These are phyloP conservation scores for Tremellales sp. DNA, from an alignment of 1,284 basidiomycete species.

Conservation along the genomic window DNA sequence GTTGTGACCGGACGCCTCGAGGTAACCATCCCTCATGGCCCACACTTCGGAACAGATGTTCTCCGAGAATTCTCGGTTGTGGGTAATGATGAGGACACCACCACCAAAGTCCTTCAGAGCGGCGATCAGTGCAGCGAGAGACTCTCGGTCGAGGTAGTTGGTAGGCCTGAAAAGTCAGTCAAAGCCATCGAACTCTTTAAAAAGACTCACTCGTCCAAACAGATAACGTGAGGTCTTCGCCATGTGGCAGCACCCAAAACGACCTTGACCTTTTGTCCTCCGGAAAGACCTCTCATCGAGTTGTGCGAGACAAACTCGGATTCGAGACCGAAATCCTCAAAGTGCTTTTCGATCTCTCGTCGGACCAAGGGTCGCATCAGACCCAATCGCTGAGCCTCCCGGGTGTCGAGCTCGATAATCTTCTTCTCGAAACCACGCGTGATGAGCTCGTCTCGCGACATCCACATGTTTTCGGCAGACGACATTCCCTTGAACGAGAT, in stretches of 20 bases:
- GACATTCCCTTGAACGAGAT: slow-evolving; percentile 87
- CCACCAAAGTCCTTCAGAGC: slow-evolving; percentile 95
- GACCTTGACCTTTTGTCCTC: slow-evolving; percentile 99
- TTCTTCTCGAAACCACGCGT: slow-evolving; percentile 99
- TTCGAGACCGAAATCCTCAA: slow-evolving; percentile 88
- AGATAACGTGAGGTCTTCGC: slow-evolving; percentile 96
- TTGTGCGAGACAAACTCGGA: slow-evolving; percentile 96
- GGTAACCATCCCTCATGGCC: slow-evolving; percentile 86
- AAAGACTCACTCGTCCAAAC: slow-evolving; percentile 98
- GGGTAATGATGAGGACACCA: slow-evolving; percentile 93
- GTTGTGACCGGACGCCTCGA: slow-evolving; percentile 94
- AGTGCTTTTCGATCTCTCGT: slow-evolving; percentile 97
- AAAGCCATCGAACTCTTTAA: too few species aligned
- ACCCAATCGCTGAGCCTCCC: slow-evolving; percentile 94
- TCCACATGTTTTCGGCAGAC: slow-evolving; percentile 94
- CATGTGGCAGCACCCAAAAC: slow-evolving; percentile 97
- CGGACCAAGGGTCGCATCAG: slow-evolving; percentile 92
- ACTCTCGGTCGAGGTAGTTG: slow-evolving; percentile 97
- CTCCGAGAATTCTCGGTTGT: slow-evolving; percentile 98
- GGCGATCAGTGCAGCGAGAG: slow-evolving; percentile 91
- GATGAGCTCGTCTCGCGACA: slow-evolving; percentile 92
- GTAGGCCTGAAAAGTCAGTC: too few species aligned
- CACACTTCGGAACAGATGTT: slow-evolving; percentile 64
- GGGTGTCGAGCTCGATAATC: slow-evolving; percentile 93
- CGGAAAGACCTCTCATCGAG: slow-evolving; percentile 94